Evolutionary conservation across 345 rosid species (phyloP).

Genomic region (Salix suchowensis): DNA sequence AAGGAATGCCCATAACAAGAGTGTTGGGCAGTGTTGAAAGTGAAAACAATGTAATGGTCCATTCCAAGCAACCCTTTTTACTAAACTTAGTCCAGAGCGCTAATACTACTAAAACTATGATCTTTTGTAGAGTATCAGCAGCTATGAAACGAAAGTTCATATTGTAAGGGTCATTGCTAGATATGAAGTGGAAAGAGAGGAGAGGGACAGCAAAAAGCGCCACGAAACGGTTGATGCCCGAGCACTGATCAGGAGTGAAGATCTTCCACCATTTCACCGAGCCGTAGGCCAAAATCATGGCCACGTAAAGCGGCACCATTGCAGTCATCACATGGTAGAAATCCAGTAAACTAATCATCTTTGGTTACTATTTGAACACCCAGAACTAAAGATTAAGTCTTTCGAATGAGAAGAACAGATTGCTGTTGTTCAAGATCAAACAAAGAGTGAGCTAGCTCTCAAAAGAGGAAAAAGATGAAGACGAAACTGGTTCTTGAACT

Average conservation of each 20-base stretch:
- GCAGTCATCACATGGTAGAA: constrained; percentile 99
- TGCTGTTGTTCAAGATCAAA: neutral
- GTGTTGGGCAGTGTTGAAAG: constrained; percentile 90
- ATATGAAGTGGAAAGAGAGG: constrained; percentile 94
- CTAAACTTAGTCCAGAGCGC: constrained; percentile 61
- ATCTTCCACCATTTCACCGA: constrained; percentile 99
- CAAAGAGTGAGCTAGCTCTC: neutral
- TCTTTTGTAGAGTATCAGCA: constrained; percentile 83
- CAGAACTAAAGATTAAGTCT: neutral
- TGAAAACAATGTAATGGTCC: constrained; percentile 93
- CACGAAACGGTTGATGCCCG: constrained; percentile 96
- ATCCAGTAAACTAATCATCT: constrained; percentile 66
- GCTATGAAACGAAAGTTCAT: constrained; percentile 89
- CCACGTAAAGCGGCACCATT: constrained; percentile 96
- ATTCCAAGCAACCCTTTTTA: constrained; percentile 66
- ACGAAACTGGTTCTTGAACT: neutral
- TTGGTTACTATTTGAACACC: constrained; percentile 2
- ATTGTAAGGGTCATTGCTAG: constrained; percentile 67
- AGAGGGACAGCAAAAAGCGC: constrained; percentile 98
- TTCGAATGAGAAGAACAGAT: neutral
- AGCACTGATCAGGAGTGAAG: constrained; percentile 93
- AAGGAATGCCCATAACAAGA: constrained; percentile 92
- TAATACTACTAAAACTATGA: constrained; percentile 58
- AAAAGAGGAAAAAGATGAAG: neutral
- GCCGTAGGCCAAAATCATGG: constrained; percentile 91